Conservation (phyloP, 345 rosid genomes). For the Lepidium africanum region DNA sequence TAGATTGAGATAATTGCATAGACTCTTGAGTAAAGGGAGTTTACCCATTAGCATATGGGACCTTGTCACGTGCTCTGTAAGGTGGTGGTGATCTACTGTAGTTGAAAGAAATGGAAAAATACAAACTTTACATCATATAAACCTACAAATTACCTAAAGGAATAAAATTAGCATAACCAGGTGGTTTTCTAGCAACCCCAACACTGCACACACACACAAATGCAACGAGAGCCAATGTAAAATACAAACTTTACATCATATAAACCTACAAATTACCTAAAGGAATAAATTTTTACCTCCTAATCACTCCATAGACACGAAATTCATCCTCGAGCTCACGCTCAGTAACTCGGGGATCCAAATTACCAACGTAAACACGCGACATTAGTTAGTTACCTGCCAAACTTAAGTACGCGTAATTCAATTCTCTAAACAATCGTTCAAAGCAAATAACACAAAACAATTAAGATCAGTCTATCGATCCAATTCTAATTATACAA, state of each 20-base stretch:
- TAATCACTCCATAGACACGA: conserved; percentile 55
- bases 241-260: not conserved
- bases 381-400: conserved; percentile 40
- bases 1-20: not conserved
- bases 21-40: not conserved
- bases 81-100: conserved; percentile 90
- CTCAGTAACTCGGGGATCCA: conserved; percentile 67
- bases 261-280: not conserved
- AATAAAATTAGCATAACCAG: conserved; percentile 92
- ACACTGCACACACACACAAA: conserved; percentile 58
- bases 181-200: conserved; percentile 91
- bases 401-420: not conserved
- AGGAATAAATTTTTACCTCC: conserved; percentile 34
- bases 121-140: too few species aligned
- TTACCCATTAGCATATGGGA: conserved; percentile 89
- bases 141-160: too few species aligned
- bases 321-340: conserved; percentile 78
- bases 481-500: not conserved
- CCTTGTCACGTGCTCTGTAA: conserved; percentile 71
- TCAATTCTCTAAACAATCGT: not conserved
- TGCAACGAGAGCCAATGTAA: not conserved
- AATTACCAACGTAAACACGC: conserved; percentile 75
- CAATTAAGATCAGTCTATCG: not conserved
- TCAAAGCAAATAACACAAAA: not conserved
- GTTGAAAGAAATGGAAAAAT: too few species aligned